Evolutionary conservation across 306 rosid genomes (phyloP), one percentile per base, ranked within the genome.

Genomic region (Lathyrus oleraceus): DNA sequence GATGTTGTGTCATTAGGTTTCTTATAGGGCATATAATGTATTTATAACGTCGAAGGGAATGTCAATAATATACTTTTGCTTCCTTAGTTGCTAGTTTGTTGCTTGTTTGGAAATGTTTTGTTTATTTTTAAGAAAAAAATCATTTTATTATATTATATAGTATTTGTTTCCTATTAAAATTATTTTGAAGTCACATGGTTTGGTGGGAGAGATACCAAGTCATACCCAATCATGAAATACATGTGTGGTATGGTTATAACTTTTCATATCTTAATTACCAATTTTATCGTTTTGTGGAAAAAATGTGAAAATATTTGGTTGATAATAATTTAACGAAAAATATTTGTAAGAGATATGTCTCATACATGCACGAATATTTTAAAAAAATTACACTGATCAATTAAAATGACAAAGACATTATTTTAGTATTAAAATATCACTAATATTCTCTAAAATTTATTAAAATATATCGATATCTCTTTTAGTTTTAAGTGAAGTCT

Each of bases 211-310:
- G 60, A 56, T 25, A 12, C 51, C 15, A 58, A 17, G 16, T 21
- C 73, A 45, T 30, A 56, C 69, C 51, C 60, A 69, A 52, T 61
- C 38, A 68, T 68, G 12, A 36, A 61, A 49, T 68, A 65, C 74
- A 75, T 59, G 79, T 75, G 74, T 3, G 10, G 79, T 75, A 69
- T 5, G n/a, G 17, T 39, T 14, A n/a, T 58, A 17, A 8, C 42
- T 61, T 35, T 49, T 17, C 58, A 67, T 49, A n/a, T 49, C 4
- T 35, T 49, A 35, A 51, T 32, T 49, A 32, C 19, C 6, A 67
- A 38, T 27, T 38, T 35, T 35, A 54, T 49, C 23, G 48, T 59
- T 56, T 42, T 28, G 21, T 11, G 5, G 13, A 1, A 5, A 2
- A 27, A 27, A 7, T 66, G 6, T 47, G 27, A 44, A 47, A n/a